A percentile compares a stretch with the other conserved stretches of the same genome.
These are phyloP conservation scores for Furcasterigmium sp. DNA, from an alignment of 2,329 filamentous ascomycete species.

Conservation along the genomic window DNA sequence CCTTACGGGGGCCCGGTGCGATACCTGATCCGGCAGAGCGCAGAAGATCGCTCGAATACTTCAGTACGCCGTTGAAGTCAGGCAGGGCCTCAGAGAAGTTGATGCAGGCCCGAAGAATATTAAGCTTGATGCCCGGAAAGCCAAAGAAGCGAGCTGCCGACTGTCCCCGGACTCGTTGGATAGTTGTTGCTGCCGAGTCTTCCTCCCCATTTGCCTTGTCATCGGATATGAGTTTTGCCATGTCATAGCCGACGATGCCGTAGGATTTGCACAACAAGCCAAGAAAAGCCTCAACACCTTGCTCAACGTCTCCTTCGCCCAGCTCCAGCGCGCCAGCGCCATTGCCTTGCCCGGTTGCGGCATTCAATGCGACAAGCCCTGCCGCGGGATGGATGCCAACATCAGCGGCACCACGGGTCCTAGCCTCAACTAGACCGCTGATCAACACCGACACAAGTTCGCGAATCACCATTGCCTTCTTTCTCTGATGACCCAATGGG, in stretches of 20 bases:
- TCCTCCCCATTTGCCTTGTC: constrained; percentile 11
- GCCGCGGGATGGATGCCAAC: constrained; percentile 93
- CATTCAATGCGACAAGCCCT: constrained; percentile 68
- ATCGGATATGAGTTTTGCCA: constrained; percentile 11
- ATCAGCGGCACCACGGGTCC: constrained; percentile 91
- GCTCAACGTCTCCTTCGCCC: constrained; percentile 59
- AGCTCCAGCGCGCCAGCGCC: constrained; percentile 55
- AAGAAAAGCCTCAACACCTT: constrained; percentile 60
- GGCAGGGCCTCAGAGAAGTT: constrained; percentile 91
- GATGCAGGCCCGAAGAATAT: constrained; percentile 83
- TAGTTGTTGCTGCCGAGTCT: constrained; percentile 47
- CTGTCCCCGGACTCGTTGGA: constrained; percentile 56
- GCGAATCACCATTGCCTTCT: constrained; percentile 84
- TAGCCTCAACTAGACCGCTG: constrained; percentile 79
- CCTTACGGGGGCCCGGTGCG: constrained; percentile 64
- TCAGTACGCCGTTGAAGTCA: constrained; percentile 84
- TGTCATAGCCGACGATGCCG: constrained; percentile 52
- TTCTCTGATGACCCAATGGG: constrained; percentile 72
- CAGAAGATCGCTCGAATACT: constrained; percentile 78
- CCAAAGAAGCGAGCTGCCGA: constrained; percentile 64
- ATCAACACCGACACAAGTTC: constrained; percentile 81
- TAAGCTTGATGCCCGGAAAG: constrained; percentile 73
- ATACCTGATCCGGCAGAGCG: constrained; percentile 76
- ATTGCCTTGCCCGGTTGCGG: constrained; percentile 41
- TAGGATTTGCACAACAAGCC: constrained; percentile 58